Base-by-base conservation (phyloP, 1,284 basidiomycete genomes). In the Cryptococcus wingfieldii region DNA sequence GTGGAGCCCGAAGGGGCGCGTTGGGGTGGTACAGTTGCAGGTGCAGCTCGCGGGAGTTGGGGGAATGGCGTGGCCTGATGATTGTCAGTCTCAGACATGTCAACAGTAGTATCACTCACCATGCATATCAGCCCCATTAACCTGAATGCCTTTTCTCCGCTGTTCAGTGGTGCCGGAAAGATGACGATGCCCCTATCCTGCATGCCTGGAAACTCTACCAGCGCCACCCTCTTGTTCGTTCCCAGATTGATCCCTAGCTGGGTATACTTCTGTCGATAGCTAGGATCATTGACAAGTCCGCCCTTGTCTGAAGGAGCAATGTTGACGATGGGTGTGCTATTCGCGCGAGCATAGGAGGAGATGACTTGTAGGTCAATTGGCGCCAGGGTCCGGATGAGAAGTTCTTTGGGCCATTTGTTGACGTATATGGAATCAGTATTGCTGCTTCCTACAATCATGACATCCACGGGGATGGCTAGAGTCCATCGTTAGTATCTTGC, bases 101-200 rank as follows among this genome's bases (percentile, higher is more conserved):
- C 23, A 14, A 19, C 16, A 23, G 10, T 16, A 16, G 34, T 13
- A 43, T 14, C 9, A 51, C 63, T 58, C 34, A 65, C 64, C 44
- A 63, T 14, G 39, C 64, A 66, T 10, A 63, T 50, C 5, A 64
- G 43, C 13, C 62, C 64, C 62, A 66, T 63, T 37, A 66, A 38
- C 23, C 48, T 53, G 19, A 56, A 54, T 16, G 39, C 42, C 43
- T 47, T 55, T 7, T n/a, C 53, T 31, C 41, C 51, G 51, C 41
- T 23, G 41, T 23, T 46, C 28, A 54, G 31, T 6, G 59, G 53
- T 10, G 58, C 55, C 16, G 61, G 47, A 43, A 66, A 63, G 8
- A 66, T 46, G 6, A 62, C 41, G 18, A 66, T 57, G 14, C 64
- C 64, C n/a, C 58, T 28, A 55, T 63, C 48, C 16, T 9, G n/a